These are phyloP conservation scores for Metschnikowia drakensbergensis DNA, from an alignment of 805 yeast species.

Conservation along the genomic window DNA sequence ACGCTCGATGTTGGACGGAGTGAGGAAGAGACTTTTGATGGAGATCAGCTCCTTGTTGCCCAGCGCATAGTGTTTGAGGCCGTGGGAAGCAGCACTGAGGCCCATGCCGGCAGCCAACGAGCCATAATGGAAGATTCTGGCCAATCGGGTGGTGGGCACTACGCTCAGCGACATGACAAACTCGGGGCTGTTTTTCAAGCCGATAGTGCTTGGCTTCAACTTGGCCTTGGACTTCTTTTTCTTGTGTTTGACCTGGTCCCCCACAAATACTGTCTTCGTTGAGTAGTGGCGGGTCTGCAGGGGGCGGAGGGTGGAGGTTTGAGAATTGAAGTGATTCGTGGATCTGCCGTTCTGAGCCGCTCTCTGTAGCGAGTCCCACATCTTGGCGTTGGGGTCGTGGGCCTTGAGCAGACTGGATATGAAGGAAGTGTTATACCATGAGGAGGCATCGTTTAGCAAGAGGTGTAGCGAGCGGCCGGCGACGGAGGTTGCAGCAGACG, in stretches of 20 bases:
- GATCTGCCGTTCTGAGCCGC: constrained; percentile 1
- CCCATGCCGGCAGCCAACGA: constrained; percentile 89
- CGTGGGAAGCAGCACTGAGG: constrained; percentile 73
- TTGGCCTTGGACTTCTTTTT: constrained; percentile 10
- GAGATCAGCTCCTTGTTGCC: constrained; percentile 46
- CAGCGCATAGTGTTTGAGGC: constrained; percentile 61
- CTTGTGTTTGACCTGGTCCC: constrained; percentile 9
- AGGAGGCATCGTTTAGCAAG: constrained; percentile 19
- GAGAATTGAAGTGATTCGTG: background rate
- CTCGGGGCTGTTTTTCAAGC: constrained; percentile 20
- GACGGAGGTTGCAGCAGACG: constrained; percentile 23
- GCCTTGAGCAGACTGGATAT: constrained; percentile 19
- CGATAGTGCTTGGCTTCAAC: constrained; percentile 17
- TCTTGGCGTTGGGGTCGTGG: constrained; percentile 18
- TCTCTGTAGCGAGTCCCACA: constrained; percentile 23
- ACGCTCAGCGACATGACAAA: constrained; percentile 57
- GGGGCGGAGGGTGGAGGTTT: background rate
- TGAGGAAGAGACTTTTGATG: constrained; percentile 59
- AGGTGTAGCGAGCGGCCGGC: constrained; percentile 17
- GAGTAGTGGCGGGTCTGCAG: constrained; percentile 9
- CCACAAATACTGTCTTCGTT: constrained; percentile 11
- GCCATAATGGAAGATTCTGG: constrained; percentile 90
- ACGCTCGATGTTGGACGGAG: constrained; percentile 80
- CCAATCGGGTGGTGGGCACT: constrained; percentile 85
- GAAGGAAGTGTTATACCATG: constrained; percentile 22